Base-by-base conservation (phyloP, 1,139 yeast species). In the Yamadazyma songkhlaensis region DNA sequence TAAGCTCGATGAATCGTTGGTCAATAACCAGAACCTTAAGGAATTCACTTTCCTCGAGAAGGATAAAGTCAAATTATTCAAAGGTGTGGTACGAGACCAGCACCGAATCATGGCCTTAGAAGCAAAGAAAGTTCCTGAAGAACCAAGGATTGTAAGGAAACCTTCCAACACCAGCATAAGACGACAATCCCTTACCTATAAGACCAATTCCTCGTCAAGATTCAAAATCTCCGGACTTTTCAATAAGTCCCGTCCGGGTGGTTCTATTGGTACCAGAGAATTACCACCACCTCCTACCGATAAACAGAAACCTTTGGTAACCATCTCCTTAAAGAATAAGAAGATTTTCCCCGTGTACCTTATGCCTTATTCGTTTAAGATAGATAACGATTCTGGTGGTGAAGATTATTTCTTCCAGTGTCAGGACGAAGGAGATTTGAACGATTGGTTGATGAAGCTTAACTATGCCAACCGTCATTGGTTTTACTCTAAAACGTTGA, bases 361-460 rank as follows among this genome's bases (percentile, higher is more conserved):
- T 25, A 53, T 72, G 36, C 77, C 78, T 0, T 61, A 63, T 32
- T 66, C 82, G 40, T 85, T 88, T 66, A 83, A 83, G 51, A 64
- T 88, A 31, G 78, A 78, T 44, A 55, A 66, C 17, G 80, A 75
- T 24, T 77, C 14, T 66, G 63, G 40, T 12, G 47, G 46, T 2
- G 73, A 73, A 26, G 90, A 84, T 43, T 77, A 68, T 49, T 68
- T 79, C 32, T 73, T 90, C 54, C 97, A 92, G 57, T 83, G 94
- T 0, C 57, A 74, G 1, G 67, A 60, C 46, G 83, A 79, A n/a
- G 47, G 50, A 3, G 95, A 86, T 26, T 77, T 85, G 42, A 78
- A 77, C 41, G 88, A 81, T 35, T 92, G 97, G 97, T 67, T 87
- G 28, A 65, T 71, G 35, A 64, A 63, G 42, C 54, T 76, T 42